Evolutionary conservation across 108 stramenopile species (phyloP), one percentile per base, ranked within the genome.

Genomic region (Cyclotella cryptica): DNA sequence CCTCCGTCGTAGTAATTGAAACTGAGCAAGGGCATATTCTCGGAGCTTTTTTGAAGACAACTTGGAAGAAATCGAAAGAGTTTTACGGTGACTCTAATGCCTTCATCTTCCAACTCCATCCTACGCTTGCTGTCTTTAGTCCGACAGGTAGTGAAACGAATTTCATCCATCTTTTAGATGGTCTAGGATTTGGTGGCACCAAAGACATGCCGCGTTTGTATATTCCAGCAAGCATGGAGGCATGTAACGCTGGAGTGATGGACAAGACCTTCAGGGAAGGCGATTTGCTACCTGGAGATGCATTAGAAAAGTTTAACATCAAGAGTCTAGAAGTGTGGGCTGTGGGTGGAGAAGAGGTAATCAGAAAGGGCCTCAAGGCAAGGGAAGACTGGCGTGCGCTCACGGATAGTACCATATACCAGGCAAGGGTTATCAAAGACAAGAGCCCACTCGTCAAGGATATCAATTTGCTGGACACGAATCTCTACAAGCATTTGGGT

Each of bases 291-390:
- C 80, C 85, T 17, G 70, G 24, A 9, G 72, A 83, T 55, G 67
- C 71, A 58, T 44, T 78, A 17, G 77, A 84, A 51, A 76, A 84
- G 52, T 84, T 84, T 41, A 75, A 68, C 39, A 79, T 84, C 78
- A 75, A 84, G 49, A 71, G 69, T 24, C 35, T 84, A 14, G 83
- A 84, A 58, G 75, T 84, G 12, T 84, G 83, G 83, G 82, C 72
- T 29, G 63, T 64, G 5, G 82, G 82, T 35, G 82, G 82, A 15
- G 77, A 83, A 17, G 74, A 68, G 12, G 67, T 65, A 19, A 78
- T 83, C 21, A 30, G 53, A 46, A 73, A 83, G 21, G 73, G 77
- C 3, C 77, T 83, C 62, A 46, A 66, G 45, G 43, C 73, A 18
- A 70, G 82, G 41, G 62, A 66, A 54, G 66, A 72, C 40, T 41